These are phyloP conservation scores for Suhomyces yuchorum DNA, from an alignment of 1,139 yeast genomes.

Conservation along the genomic window DNA sequence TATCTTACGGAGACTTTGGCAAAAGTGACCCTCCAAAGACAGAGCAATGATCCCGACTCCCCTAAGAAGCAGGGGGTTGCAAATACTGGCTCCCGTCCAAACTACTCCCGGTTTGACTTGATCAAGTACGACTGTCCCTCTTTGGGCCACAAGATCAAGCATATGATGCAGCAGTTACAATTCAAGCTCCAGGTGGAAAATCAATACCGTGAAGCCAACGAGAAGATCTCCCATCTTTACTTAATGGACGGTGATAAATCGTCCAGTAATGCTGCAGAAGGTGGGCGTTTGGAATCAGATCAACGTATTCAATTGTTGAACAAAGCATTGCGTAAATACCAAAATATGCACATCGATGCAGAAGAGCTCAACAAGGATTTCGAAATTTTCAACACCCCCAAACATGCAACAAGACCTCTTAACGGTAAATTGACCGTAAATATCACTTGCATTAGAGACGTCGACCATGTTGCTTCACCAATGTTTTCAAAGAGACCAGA, in stretches of 20 bases:
- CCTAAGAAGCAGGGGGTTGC: conserved; percentile 12
- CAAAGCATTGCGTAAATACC: conserved; percentile 82
- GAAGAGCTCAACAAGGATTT: conserved; percentile 64
- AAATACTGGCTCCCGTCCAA: conserved; percentile 31
- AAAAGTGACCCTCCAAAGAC: conserved; percentile 52
- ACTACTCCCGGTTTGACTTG: conserved; percentile 72
- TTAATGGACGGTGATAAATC: conserved; percentile 89
- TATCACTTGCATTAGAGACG: conserved; percentile 77
- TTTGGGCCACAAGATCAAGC: conserved; percentile 91
- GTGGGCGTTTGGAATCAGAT: conserved; percentile 80
- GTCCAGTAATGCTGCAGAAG: conserved; percentile 85
- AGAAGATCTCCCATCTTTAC: conserved; percentile 81
- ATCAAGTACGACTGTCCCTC: conserved; percentile 93
- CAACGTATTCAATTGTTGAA: conserved; percentile 83
- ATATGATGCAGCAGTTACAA: conserved; percentile 92
- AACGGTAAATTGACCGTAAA: conserved; percentile 76
- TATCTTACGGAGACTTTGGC: conserved; percentile 78
- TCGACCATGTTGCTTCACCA: conserved; percentile 89
- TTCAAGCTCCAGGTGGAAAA: conserved; percentile 92
- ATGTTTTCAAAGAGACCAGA: conserved; percentile 78
- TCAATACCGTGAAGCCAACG: conserved; percentile 90
- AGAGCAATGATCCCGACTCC: conserved; percentile 10
- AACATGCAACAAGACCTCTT: conserved; percentile 77
- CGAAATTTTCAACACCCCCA: conserved; percentile 64
- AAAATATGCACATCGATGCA: conserved; percentile 77